Base-by-base conservation (phyloP, 1,284 basidiomycete species). In the Pascua sp. region DNA sequence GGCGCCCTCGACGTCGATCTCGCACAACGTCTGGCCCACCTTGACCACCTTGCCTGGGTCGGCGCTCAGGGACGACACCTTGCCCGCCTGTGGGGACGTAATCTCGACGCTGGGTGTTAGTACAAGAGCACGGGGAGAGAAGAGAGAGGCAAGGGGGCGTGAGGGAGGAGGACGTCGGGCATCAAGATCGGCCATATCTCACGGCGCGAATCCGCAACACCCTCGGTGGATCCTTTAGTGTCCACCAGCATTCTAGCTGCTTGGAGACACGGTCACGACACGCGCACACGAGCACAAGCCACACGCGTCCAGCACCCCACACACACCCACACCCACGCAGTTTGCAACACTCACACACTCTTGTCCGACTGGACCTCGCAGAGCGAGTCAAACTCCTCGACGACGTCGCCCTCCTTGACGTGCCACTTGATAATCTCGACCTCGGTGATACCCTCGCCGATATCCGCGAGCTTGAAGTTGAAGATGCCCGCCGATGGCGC, bases 321-420 rank as follows among this genome's bases (percentile, higher is more conserved):
- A 11, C 5, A 12, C 10, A 8, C 12, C 8, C 45, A 3, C 24
- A 32, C 24, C 24, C 24, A 32, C 7, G 4, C 24, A 32, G 24
- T 32, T 45, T 32, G 24, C 24, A 32, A 32, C 8, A 70, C 73
- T 69, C 41, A 73, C 74, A 70, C 69, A 51, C 66, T 68, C 77
- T 97, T 97, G 82, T 97, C 93, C 62, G 88, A 90, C 78, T 93
- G 91, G 0, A 97, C 93, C 68, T 96, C 93, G 69, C 91, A 93
- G 4, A 97, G 81, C 1, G 88, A 83, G 61, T 96, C 92, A 70
- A 97, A 96, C 44, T 86, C 82, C 56, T 85, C 81, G 0, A 96
- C 81, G 0, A 70, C 69, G n/a, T 82, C 79, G 15, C 85, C 69
- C 73, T 84, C 86, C 83, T 86, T 42, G 49, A 84, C 86, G 63